phyloP scores from a whole-genome alignment of 306 rosid species.

The Benincasa hispida region DNA sequence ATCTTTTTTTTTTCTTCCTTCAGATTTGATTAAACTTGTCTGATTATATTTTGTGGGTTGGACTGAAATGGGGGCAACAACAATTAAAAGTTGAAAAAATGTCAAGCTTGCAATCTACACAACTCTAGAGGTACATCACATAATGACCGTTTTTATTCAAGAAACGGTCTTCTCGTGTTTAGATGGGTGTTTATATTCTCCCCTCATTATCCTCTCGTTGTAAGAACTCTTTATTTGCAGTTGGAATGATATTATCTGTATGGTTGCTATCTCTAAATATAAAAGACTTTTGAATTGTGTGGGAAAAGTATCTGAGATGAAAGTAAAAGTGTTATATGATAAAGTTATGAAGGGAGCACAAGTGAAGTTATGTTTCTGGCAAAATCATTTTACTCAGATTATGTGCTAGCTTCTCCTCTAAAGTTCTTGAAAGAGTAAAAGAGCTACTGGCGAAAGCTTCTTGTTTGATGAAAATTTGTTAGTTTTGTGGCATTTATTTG shows the following conservation, averaged over 20 bases:
- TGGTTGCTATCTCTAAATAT: neutral
- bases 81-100: too few species aligned
- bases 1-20: too few species aligned
- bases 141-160: neutral
- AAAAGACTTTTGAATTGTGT: neutral
- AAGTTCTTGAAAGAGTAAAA: neutral
- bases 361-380: too few species aligned
- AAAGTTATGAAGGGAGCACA: neutral
- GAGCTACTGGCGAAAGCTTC: neutral
- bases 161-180: neutral
- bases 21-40: too few species aligned
- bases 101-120: too few species aligned
- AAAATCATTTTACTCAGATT: neutral
- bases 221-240: too few species aligned
- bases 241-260: too few species aligned
- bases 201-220: too few species aligned
- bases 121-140: too few species aligned
- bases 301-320: neutral
- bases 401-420: neutral
- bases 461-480: constrained; percentile 46
- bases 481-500: constrained; percentile 73
- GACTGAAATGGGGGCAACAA: too few species aligned
- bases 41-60: too few species aligned
- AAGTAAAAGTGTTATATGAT: too few species aligned
- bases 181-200: neutral